Percentiles rank a stretch among this genome's conserved stretches.
phyloP scores from a whole-genome alignment of 139 green algal species.

The Micractinium sp. region DNA sequence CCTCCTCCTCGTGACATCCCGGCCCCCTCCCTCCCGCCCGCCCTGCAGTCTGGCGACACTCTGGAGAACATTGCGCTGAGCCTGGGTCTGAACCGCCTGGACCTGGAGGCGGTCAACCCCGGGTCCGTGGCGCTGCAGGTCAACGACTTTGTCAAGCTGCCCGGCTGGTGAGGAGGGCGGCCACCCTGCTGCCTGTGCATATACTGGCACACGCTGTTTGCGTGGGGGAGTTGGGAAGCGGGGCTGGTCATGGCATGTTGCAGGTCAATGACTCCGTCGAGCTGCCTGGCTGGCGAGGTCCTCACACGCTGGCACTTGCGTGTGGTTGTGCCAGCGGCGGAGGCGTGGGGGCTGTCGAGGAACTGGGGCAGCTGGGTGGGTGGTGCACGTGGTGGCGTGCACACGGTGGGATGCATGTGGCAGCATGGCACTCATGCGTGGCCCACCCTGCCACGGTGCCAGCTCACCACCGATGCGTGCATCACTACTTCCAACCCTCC shows the following conservation, averaged over 20 bases:
- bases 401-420: too few relatives aligned
- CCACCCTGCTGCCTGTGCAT: not conserved
- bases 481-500: not conserved
- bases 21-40: not conserved
- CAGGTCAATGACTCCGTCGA: too few relatives aligned
- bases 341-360: not conserved
- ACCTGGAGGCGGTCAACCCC: slow-evolving; percentile 12
- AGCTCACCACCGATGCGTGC: not conserved
- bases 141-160: slow-evolving; percentile 26
- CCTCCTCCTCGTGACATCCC: not conserved
- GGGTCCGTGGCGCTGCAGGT: slow-evolving; percentile 2
- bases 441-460: not conserved
- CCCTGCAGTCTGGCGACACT: slow-evolving; percentile 13
- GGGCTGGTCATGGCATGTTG: too few relatives aligned
- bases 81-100: slow-evolving; percentile 11
- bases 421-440: too few relatives aligned
- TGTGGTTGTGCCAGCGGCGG: too few relatives aligned
- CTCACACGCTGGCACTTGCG: too few relatives aligned
- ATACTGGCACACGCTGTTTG: too few relatives aligned
- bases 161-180: slow-evolving; percentile 31
- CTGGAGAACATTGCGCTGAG: slow-evolving; percentile 1
- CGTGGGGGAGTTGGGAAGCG: too few relatives aligned
- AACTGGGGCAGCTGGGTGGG: too few relatives aligned
- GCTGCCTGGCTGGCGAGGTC: too few relatives aligned
- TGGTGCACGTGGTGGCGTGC: too few relatives aligned